phyloP scores from a whole-genome alignment of 805 yeast species.

The Blastobotrys muscicola region DNA sequence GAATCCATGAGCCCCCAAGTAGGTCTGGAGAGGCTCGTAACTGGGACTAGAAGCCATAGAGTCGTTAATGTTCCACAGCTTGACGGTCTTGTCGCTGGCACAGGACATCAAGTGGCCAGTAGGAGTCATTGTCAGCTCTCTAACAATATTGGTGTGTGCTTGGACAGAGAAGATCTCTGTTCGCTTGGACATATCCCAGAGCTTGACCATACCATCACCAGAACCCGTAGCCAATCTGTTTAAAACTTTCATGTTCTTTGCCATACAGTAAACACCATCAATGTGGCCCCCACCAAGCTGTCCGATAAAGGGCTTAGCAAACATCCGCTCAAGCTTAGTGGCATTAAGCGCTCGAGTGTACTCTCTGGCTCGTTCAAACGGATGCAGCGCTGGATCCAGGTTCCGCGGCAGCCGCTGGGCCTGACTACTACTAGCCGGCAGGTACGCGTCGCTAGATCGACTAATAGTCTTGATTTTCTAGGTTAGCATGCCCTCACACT shows the following conservation, averaged over 20 bases:
- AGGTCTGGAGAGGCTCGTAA: slow-evolving; percentile 66
- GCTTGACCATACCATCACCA: slow-evolving; percentile 91
- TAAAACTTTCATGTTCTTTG: slow-evolving; percentile 61
- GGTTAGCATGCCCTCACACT: background rate
- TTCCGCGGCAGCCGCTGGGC: slow-evolving; percentile 82
- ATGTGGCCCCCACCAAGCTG: slow-evolving; percentile 92
- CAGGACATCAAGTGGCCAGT: slow-evolving; percentile 60
- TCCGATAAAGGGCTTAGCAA: slow-evolving; percentile 95
- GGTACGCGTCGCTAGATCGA: slow-evolving; percentile 83
- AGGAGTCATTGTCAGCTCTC: slow-evolving; percentile 75
- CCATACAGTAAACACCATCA: slow-evolving; percentile 86
- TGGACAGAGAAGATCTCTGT: slow-evolving; percentile 66
- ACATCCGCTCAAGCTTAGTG: slow-evolving; percentile 89
- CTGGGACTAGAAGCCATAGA: slow-evolving; percentile 7
- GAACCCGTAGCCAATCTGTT: slow-evolving; percentile 82
- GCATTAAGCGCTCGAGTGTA: slow-evolving; percentile 92
- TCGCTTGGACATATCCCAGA: slow-evolving; percentile 82
- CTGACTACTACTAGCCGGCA: slow-evolving; percentile 86
- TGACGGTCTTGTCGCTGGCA: slow-evolving; percentile 83
- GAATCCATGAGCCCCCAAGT: slow-evolving; percentile 73
- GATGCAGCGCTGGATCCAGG: slow-evolving; percentile 88
- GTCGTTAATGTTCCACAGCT: slow-evolving; percentile 69
- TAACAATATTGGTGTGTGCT: slow-evolving; percentile 85
- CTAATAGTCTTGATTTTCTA: slow-evolving; percentile 81
- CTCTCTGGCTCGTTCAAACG: slow-evolving; percentile 94